Evolutionary conservation across 257 asterid genomes (phyloP).

Genomic region (Jaltomata sinuosa): DNA sequence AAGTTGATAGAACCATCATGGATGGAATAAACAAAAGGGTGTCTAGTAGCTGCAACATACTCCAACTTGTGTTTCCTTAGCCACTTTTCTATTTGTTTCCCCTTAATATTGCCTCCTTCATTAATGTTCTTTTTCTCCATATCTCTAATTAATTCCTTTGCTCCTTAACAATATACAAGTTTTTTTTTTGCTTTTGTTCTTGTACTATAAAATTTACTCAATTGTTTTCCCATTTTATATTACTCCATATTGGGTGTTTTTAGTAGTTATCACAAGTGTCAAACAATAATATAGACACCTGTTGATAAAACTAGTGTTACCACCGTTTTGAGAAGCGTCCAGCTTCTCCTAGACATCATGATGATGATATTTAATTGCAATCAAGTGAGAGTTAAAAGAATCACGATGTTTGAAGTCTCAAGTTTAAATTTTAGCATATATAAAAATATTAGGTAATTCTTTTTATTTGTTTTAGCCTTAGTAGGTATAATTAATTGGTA

Average conservation of each 20-base stretch:
- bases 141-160: neutral
- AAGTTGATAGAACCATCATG: slow-evolving; percentile 54
- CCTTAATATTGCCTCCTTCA: neutral
- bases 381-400: too few species aligned
- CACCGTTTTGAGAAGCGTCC: neutral
- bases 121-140: neutral
- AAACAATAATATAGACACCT: neutral
- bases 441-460: too few species aligned
- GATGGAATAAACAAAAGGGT: slow-evolving; percentile 57
- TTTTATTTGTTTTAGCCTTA: too few species aligned
- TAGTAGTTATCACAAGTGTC: neutral
- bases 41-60: slow-evolving; percentile 55
- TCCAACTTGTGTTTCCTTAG: slow-evolving; percentile 37
- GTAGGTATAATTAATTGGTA: too few species aligned
- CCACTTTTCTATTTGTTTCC: slow-evolving; percentile 32
- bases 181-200: neutral
- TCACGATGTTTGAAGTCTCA: too few species aligned
- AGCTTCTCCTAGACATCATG: neutral
- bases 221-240: neutral
- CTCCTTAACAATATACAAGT: neutral
- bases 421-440: too few species aligned
- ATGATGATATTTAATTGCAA: neutral
- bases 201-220: neutral
- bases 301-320: neutral
- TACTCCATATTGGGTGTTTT: neutral